Conservation (phyloP, 805 yeast species). For the Pichia ethanolica region DNA sequence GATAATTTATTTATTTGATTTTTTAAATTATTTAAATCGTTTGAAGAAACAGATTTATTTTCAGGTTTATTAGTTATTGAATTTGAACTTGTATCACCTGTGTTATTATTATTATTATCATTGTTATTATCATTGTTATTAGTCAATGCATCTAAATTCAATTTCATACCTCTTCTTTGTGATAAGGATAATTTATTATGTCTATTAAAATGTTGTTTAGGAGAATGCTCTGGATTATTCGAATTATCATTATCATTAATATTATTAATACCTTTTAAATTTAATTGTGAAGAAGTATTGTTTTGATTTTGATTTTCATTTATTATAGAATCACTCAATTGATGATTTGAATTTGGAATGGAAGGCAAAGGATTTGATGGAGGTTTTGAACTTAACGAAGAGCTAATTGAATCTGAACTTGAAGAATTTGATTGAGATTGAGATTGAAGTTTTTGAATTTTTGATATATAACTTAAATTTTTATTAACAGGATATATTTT, state of each 20-base stretch:
- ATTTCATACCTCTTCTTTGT: slow-evolving; percentile 48
- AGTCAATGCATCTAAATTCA: slow-evolving; percentile 28
- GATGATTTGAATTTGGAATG: background rate
- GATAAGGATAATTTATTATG: slow-evolving; percentile 38
- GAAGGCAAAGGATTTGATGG: background rate
- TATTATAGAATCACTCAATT: background rate
- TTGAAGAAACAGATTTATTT: background rate
- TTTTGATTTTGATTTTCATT: too few relatives aligned
- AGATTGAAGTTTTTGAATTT: slow-evolving; percentile 3
- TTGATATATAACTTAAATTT: slow-evolving; percentile 3
- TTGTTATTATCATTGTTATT: slow-evolving; percentile 17
- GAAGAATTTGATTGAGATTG: slow-evolving; percentile 4
- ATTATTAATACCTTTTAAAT: background rate
- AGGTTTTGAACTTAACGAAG: background rate
- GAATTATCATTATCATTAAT: background rate
- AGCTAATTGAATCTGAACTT: background rate
- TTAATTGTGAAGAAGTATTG: too few relatives aligned
- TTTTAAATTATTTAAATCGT: background rate
- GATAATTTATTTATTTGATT: background rate
- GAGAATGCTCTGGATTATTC: too few relatives aligned
- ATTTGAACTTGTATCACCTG: too few relatives aligned
- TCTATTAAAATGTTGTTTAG: too few relatives aligned
- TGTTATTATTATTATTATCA: background rate
- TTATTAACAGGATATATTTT: slow-evolving; percentile 4
- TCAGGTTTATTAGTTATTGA: background rate